phyloP scores from a whole-genome alignment of 2,329 filamentous ascomycete genomes.

The Paraconiothyrium brasiliense region DNA sequence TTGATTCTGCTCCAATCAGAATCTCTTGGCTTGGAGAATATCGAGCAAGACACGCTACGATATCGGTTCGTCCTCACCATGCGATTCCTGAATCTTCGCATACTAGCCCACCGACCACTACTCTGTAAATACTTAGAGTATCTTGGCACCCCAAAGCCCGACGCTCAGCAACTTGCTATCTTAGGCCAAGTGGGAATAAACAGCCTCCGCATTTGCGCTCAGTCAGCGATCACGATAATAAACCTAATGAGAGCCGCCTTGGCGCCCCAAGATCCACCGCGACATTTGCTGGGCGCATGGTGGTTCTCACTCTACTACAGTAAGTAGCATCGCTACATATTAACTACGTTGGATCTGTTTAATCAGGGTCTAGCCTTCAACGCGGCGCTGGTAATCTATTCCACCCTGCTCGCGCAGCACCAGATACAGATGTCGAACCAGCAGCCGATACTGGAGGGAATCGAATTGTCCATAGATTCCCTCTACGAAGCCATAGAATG shows the following conservation, averaged over 20 bases:
- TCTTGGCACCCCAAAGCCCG: conserved; percentile 22
- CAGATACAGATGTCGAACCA: no score
- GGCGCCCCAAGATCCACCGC: conserved; percentile 21
- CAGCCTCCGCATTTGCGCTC: no score
- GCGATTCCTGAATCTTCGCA: conserved; percentile 54
- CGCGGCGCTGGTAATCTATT: no score
- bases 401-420: no score
- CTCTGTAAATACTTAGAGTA: conserved; percentile 51
- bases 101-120: conserved; percentile 55
- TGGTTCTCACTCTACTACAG: conserved; percentile 55
- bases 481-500: conserved; percentile 23
- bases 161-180: no score
- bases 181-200: no score
- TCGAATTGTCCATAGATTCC: conserved; percentile 18
- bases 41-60: conserved; percentile 22
- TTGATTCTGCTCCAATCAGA: conserved; percentile 23
- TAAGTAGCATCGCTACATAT: conserved; percentile 21
- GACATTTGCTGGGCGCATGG: conserved; percentile 50
- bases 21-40: background rate
- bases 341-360: background rate
- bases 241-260: conserved; percentile 41
- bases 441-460: conserved; percentile 5
- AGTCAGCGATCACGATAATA: conserved; percentile 30
- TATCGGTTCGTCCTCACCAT: conserved; percentile 56
- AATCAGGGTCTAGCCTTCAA: no score